Base-by-base conservation (phyloP, 805 yeast species). In the Nakazawaea sp. region DNA sequence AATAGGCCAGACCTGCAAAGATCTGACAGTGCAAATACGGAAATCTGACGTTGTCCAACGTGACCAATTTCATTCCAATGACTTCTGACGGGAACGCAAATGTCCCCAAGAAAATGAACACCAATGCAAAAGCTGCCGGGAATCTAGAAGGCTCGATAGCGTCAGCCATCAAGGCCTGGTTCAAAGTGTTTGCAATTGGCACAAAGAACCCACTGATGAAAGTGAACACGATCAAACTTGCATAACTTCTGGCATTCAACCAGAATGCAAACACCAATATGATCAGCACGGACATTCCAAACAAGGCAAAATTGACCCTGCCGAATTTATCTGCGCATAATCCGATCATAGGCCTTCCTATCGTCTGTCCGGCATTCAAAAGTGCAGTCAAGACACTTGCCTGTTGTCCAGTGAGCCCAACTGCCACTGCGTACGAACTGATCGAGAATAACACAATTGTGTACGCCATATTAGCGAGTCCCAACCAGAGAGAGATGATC, bases 291-390 rank as follows among this genome's bases (percentile, higher is more conserved):
- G 51, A 15, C 2, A 70, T 59, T 1, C 62, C 47, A 8, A 49
- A 21, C 11, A 63, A 49, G 3, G 74, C 60, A 18, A 64, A 51
- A 44, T 73, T 73, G 4, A 68, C 54, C 42, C 75, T 57, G 1
- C 80, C 80, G 34, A 55, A 49, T 27, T 51, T 55, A 40, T 71
- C 77, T 36, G 72, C 68, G 1, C 58, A 25, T 2, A 58, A 43
- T 1, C 79, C 80, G 46, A 71, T 61, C 5, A 49, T 5, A 3
- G 77, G 75, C 46, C 80, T 58, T 6, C 79, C 80, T 13, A 72
- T 41, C 4, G 64, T 56, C 47, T 73, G 80, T 0, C 66, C 62
- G 5, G 66, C 62, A 43, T 70, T 72, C 38, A 71, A 49, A 8
- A 66, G 55, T 1, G 75, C 73, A 4, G 72, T 65, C 28, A 67